Conservation (phyloP, 306 rosid genomes). For the Rosa multiflora region DNA sequence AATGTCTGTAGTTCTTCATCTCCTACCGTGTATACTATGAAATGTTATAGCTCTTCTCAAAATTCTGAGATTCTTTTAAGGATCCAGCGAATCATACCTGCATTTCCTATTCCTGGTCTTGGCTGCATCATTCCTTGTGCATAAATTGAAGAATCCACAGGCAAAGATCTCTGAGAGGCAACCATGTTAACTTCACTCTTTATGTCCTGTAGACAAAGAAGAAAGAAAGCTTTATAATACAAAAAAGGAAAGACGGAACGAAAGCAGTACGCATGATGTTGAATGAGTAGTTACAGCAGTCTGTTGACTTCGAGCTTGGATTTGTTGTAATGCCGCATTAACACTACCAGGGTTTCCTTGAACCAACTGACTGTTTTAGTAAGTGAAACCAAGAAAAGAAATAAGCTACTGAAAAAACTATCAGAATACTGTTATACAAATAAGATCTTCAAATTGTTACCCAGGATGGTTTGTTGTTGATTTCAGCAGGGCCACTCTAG, state of each 20-base stretch:
- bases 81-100: constrained; percentile 46
- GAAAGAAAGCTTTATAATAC: constrained; percentile 18
- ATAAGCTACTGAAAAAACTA: constrained; percentile 18
- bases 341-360: constrained; percentile 82
- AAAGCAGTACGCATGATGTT: constrained; percentile 6
- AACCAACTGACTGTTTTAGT: constrained; percentile 68
- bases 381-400: constrained; percentile 22
- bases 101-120: constrained; percentile 72
- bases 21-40: not conserved
- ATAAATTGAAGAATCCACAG: constrained; percentile 81
- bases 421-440: constrained; percentile 23
- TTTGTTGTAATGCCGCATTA: constrained; percentile 84
- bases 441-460: constrained; percentile 38
- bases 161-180: constrained; percentile 70
- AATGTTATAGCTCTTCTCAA: not conserved
- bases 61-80: not conserved
- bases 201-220: constrained; percentile 42
- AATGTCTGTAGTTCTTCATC: not conserved
- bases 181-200: constrained; percentile 75
- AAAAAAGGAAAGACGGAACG: constrained; percentile 12
- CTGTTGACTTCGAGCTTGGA: constrained; percentile 77
- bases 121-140: constrained; percentile 81
- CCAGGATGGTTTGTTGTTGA: constrained; percentile 78
- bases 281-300: constrained; percentile 45
- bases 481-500: constrained; percentile 83